phyloP scores from a whole-genome alignment of 2,329 filamentous ascomycete species.

The Cercospora sesami region DNA sequence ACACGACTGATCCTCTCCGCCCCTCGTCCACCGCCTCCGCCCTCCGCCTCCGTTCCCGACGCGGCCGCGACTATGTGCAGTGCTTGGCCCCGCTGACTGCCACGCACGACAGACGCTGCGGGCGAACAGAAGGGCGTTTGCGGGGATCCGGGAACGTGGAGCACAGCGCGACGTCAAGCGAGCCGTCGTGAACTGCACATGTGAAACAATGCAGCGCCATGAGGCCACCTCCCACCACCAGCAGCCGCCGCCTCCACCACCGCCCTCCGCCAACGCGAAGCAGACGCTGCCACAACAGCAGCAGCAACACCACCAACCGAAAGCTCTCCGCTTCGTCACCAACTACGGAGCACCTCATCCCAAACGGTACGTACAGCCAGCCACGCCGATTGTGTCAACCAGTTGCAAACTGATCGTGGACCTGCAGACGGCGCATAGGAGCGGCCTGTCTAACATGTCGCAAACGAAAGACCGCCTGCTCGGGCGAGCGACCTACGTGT shows the following conservation, averaged over 20 bases:
- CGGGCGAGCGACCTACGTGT: constrained; percentile 47
- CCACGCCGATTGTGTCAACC: not conserved
- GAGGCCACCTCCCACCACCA: constrained; percentile 11
- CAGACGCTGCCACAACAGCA: not conserved
- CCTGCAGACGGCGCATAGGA: constrained; percentile 67
- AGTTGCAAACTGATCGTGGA: not conserved
- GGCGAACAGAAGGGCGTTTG: constrained; percentile 7
- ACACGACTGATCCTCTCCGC: not conserved
- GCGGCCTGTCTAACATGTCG: constrained; percentile 61
- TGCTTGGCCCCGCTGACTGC: not conserved
- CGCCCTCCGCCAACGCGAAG: not conserved
- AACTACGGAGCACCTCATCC: constrained; percentile 78
- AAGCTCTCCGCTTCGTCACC: constrained; percentile 67
- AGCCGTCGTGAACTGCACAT: constrained; percentile 10
- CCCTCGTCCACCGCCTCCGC: not conserved
- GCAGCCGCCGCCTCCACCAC: constrained; percentile 9
- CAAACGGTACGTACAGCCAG: constrained; percentile 52
- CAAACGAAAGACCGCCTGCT: constrained; percentile 53
- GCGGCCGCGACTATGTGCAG: not conserved
- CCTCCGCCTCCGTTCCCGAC: not conserved
- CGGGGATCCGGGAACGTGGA: constrained; percentile 14
- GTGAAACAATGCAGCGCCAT: constrained; percentile 26
- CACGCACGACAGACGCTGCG: constrained; percentile 3
- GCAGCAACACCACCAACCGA: constrained; percentile 23
- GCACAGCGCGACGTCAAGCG: constrained; percentile 5